Evolutionary conservation across 331 rosid genomes (phyloP).

Genomic region (Pyracantha coccinea): DNA sequence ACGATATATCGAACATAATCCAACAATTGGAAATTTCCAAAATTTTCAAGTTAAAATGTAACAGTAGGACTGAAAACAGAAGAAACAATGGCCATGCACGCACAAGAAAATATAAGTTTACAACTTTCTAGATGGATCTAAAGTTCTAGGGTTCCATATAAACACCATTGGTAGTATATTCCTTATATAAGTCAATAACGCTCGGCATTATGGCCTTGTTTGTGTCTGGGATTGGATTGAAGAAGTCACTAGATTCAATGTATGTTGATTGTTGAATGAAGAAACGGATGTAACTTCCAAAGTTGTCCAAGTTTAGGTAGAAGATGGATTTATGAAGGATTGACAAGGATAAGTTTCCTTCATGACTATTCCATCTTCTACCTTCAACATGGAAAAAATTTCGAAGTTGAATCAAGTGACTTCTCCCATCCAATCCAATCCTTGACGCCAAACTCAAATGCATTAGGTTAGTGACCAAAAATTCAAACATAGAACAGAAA

Average conservation of each 20-base stretch:
- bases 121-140: background rate
- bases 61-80: background rate
- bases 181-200: background rate
- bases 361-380: background rate
- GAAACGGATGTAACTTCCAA: background rate
- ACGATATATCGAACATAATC: background rate
- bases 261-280: background rate
- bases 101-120: background rate
- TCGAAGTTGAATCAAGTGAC: background rate
- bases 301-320: background rate
- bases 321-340: background rate
- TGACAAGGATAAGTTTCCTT: background rate
- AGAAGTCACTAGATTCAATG: too few species aligned
- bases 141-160: background rate
- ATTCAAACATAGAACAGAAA: conserved; percentile 13
- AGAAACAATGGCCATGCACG: background rate
- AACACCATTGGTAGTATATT: background rate
- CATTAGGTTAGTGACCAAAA: conserved; percentile 2
- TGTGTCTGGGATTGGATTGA: background rate
- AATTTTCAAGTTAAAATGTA: background rate
- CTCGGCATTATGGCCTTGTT: background rate
- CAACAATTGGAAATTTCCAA: background rate
- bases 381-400: background rate
- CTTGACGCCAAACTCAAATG: background rate
- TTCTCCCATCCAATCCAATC: background rate